Conservation (phyloP, 805 yeast species). For the Zygosaccharomyces kombuchaensis region DNA sequence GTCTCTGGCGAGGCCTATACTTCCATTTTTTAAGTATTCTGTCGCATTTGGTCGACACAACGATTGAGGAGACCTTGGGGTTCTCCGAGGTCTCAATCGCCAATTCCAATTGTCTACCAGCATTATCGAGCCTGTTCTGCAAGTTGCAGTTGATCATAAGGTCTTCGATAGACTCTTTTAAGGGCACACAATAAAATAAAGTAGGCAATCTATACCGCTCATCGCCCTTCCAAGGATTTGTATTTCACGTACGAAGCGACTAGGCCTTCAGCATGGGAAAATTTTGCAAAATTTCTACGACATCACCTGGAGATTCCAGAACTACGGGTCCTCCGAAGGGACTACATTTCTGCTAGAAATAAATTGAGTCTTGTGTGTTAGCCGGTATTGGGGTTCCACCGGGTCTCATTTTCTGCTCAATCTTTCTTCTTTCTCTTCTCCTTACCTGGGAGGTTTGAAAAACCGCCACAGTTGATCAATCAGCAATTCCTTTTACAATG, state of each 20-base stretch:
- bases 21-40: conserved; percentile 15
- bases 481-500: conserved; percentile 10
- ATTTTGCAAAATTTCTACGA: conserved; percentile 1
- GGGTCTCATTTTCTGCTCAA: conserved; percentile 3
- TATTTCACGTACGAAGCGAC: background rate
- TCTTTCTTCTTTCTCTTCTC: background rate
- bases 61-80: background rate
- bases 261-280: background rate
- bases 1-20: conserved; percentile 9
- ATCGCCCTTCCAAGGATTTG: background rate
- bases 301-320: background rate
- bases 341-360: background rate
- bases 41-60: background rate
- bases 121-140: conserved; percentile 4
- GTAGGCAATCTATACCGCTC: background rate
- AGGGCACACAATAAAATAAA: background rate
- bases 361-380: conserved; percentile 4
- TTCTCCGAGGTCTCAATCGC: background rate
- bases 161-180: background rate
- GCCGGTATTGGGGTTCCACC: conserved; percentile 6
- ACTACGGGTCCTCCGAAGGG: background rate
- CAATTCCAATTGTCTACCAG: conserved; percentile 5
- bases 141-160: conserved; percentile 3
- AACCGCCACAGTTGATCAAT: background rate
- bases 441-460: background rate